Percentiles rank a stretch among this genome's conserved stretches.
Conservation (phyloP, 257 asterid genomes). For the Lantana camara region DNA sequence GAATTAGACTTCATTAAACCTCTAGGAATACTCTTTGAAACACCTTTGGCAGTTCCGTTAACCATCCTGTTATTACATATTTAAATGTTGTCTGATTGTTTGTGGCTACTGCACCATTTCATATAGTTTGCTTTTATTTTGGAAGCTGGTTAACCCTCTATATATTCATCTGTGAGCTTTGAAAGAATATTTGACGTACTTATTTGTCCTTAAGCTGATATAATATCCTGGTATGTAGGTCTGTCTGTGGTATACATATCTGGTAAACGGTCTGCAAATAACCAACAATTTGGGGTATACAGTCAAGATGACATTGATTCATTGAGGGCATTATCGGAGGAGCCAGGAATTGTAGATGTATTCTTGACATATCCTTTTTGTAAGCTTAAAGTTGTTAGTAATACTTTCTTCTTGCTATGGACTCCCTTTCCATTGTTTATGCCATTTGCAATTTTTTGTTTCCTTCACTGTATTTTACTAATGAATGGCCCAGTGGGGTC, state of each 20-base stretch:
- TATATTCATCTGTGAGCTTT: conserved; percentile 15
- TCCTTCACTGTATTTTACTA: conserved; percentile 75
- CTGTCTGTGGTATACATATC: conserved; percentile 81
- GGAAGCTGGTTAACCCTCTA: conserved; percentile 27
- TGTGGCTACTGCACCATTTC: conserved; percentile 6
- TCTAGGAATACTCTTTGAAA: conserved; percentile 1
- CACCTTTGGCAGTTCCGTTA: background rate
- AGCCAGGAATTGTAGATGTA: conserved; percentile 77
- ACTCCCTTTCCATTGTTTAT: conserved; percentile 1
- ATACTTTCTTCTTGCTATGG: conserved; percentile 10
- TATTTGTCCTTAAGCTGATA: conserved; percentile 27
- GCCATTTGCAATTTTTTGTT: conserved; percentile 22
- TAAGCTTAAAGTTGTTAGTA: conserved; percentile 19
- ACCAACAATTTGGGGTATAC: conserved; percentile 73
- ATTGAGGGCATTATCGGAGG: conserved; percentile 88
- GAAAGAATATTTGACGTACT: conserved; percentile 21
- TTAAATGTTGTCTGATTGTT: conserved; percentile 3
- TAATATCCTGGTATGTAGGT: conserved; percentile 50
- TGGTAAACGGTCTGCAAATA: conserved; percentile 71
- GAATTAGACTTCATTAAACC: conserved; percentile 16
- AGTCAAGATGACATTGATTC: conserved; percentile 94
- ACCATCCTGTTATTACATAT: background rate
- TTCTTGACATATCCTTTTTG: conserved; percentile 91
- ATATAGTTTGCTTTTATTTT: background rate
- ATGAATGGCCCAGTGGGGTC: conserved; percentile 89